Base-by-base conservation (phyloP, 345 rosid genomes). In the Hibiscus mutabilis region DNA sequence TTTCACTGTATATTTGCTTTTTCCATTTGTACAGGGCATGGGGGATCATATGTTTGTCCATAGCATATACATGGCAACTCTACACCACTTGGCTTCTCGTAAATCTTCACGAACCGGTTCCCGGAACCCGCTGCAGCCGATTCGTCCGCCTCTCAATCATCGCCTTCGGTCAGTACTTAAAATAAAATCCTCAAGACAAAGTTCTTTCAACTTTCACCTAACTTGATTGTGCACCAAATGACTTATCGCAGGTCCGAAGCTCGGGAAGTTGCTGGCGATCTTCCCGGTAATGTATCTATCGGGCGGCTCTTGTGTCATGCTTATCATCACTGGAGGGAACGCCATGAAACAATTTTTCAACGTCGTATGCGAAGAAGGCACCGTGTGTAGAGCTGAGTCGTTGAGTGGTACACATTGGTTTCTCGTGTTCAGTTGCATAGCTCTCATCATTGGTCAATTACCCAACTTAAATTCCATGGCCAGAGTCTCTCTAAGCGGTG, bases 271-370 rank as follows among this genome's bases (percentile, higher is more conserved):
- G 47, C 75, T 86, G 0, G 84, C 79, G 7, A 56, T 86, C 21
- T 84, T 85, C 66, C 93, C 93, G 1, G 84, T 85, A 4, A 82
- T 88, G 87, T 88, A 84, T 68, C 79, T 88, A 13, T 88, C 93
- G 6, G 86, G 90, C 0, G 90, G 90, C 2, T 56, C 90, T 1
- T 84, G 89, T 22, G 84, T 74, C 33, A 53, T 78, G 71, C 61
- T 86, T 51, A 82, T 88, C 9, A 84, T 85, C 73, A 81, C 76
- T 3, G 87, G 84, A 3, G 87, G 84, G 0, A 53, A 75, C 13
- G 52, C 81, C 35, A 31, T 82, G 80, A 53, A 80, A 60, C 70
- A 52, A 35, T 31, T 86, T 16, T 81, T 71, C 77, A 49, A 61
- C 6, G 59, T 75, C 47, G 0, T 82, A 0, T 66, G 86, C 18